phyloP scores from a whole-genome alignment of 441 rosid species.

The Theobroma grandiflorum region DNA sequence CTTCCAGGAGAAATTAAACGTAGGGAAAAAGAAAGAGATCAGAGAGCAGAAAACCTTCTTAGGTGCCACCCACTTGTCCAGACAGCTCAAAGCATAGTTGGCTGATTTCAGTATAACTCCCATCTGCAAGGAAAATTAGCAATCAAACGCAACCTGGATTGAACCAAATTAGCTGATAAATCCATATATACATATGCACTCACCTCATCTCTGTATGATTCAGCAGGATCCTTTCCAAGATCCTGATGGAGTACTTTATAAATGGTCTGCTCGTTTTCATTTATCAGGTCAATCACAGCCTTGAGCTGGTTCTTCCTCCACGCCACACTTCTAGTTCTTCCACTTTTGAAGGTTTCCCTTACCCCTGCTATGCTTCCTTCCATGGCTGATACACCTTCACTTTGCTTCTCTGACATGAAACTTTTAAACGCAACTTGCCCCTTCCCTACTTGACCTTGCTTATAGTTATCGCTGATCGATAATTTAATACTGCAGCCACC shows the following conservation, averaged over 20 bases:
- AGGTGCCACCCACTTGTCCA: slow-evolving; percentile 82
- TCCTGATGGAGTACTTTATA: slow-evolving; percentile 64
- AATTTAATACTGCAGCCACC: not conserved
- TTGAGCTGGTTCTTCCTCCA: slow-evolving; percentile 84
- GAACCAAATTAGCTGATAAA: not conserved
- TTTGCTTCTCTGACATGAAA: not conserved
- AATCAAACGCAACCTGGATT: not conserved
- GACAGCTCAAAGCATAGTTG: slow-evolving; percentile 43
- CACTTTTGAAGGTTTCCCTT: slow-evolving; percentile 59
- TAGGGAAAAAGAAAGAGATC: not conserved
- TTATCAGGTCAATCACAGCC: slow-evolving; percentile 58
- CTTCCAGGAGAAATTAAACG: not conserved
- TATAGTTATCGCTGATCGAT: not conserved
- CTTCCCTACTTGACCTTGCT: not conserved
- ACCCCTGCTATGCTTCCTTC: slow-evolving; percentile 59
- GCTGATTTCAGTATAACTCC: slow-evolving; percentile 74
- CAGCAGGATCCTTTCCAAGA: slow-evolving; percentile 82
- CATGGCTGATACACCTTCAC: not conserved
- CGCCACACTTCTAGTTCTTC: slow-evolving; percentile 58
- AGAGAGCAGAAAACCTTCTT: slow-evolving; percentile 49
- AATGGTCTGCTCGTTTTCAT: slow-evolving; percentile 59
- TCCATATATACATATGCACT: not conserved
- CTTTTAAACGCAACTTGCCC: not conserved
- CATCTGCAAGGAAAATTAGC: slow-evolving; percentile 38
- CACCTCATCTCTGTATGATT: slow-evolving; percentile 79